Evolutionary conservation across 2,329 filamentous ascomycete genomes (phyloP).

Genomic region (Cryphonectria carpinicola): DNA sequence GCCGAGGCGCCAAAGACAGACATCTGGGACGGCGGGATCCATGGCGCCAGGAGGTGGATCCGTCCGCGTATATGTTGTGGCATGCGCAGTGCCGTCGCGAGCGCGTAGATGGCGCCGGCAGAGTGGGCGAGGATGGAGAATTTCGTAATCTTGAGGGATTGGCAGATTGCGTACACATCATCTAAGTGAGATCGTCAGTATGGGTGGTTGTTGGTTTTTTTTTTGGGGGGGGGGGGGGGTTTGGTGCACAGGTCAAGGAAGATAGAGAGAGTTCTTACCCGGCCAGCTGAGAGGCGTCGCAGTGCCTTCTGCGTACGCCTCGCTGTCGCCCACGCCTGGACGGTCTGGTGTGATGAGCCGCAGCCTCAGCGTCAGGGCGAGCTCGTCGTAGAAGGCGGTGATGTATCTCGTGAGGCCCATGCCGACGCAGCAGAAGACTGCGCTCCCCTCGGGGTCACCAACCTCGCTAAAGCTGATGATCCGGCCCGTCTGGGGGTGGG

Average conservation of each 20-base stretch:
- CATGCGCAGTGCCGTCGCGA: slow-evolving; percentile 93
- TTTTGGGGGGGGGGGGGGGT: too few relatives aligned
- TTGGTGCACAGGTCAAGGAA: too few relatives aligned
- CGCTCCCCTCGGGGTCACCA: slow-evolving; percentile 86
- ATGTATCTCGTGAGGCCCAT: slow-evolving; percentile 97
- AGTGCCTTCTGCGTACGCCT: slow-evolving; percentile 78
- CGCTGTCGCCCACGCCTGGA: slow-evolving; percentile 91
- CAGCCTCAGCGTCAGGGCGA: slow-evolving; percentile 85
- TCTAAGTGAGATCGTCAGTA: slow-evolving; percentile 45
- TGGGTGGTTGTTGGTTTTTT: too few relatives aligned
- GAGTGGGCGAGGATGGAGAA: slow-evolving; percentile 97
- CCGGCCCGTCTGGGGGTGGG: slow-evolving; percentile 82
- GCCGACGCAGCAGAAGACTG: slow-evolving; percentile 94
- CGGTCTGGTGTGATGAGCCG: slow-evolving; percentile 92
- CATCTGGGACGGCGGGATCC: slow-evolving; percentile 96
- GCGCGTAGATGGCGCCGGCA: slow-evolving; percentile 94
- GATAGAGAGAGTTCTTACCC: slow-evolving; percentile 57
- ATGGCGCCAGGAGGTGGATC: slow-evolving; percentile 91
- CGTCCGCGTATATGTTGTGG: slow-evolving; percentile 93
- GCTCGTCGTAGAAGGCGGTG: slow-evolving; percentile 95
- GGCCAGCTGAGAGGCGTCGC: slow-evolving; percentile 93
- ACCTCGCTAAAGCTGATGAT: slow-evolving; percentile 96
- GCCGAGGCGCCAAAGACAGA: slow-evolving; percentile 73
- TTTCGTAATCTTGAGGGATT: slow-evolving; percentile 87
- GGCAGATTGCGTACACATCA: slow-evolving; percentile 93